Base-by-base conservation (phyloP, 352 stramenopile species). In the Achlya hypogyna region DNA sequence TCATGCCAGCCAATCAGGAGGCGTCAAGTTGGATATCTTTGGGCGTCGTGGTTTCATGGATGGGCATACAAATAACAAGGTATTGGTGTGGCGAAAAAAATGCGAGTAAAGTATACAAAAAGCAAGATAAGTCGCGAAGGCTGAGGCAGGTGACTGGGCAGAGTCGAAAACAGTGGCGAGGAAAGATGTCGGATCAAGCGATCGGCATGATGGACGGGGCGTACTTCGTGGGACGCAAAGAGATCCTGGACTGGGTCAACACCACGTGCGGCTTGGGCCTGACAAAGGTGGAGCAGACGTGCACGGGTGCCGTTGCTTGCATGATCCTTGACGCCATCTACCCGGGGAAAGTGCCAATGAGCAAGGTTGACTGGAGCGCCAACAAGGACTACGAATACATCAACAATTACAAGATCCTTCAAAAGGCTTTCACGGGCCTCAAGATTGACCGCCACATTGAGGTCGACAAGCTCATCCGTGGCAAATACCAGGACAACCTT, bases 401-500 rank as follows among this genome's bases (percentile, higher is more conserved):
- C 51, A 77, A 96, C 56, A 99, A 99, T 83, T 99, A 99, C 84
- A 99, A 99, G 78, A 81, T 99, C 28, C 75, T 99, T 40, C 97
- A 99, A 77, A 93, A 91, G 53, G 96, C 90, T 59, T 99, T 99
- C 72, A 90, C 89, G 65, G 97, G 93, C 45, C 77, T 98, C 47
- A 92, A 97, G 63, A 96, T 99, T 66, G 91, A 98, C 70, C 81
- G 89, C 62, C 82, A 98, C 77, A 94, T 99, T 28, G 96, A 99
- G 74, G 97, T 99, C 27, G 91, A 99, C 63, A 96, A 96, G 38
- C 84, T 99, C 31, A 97, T 99, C 70, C 86, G 96, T 23, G 98
- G 91, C 51, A 99, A 99, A 75, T 99, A 99, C 84, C 97, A 99
- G 75, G 97, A 99, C 75, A 99, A 99, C 78, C 85, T 99, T 64